These are phyloP conservation scores for Annona squamosa DNA, from an alignment of 164 flowering plant genomes.

Conservation along the genomic window DNA sequence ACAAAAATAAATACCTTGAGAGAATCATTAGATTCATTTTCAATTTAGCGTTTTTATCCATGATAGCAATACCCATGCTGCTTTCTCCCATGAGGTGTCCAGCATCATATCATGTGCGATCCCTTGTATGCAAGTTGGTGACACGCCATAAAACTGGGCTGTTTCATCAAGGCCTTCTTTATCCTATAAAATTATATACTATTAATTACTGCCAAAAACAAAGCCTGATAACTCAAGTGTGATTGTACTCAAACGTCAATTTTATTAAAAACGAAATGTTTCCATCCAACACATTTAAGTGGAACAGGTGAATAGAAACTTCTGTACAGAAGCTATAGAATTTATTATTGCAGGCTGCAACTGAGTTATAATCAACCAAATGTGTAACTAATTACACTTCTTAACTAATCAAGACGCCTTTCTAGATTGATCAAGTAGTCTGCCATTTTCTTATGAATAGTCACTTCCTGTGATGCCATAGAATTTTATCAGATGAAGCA, in stretches of 20 bases:
- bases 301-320: background rate
- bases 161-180: slow-evolving; percentile 27
- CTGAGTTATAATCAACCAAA: background rate
- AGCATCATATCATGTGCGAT: slow-evolving; percentile 81
- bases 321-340: background rate
- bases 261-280: background rate
- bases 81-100: slow-evolving; percentile 78
- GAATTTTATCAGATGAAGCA: too few species aligned
- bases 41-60: slow-evolving; percentile 47
- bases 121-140: slow-evolving; percentile 22
- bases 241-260: background rate
- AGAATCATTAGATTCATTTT: slow-evolving; percentile 5
- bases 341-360: background rate
- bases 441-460: too few species aligned
- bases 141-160: slow-evolving; percentile 27
- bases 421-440: too few species aligned
- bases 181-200: slow-evolving; percentile 20
- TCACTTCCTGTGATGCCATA: too few species aligned
- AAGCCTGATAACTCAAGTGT: background rate
- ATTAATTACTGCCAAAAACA: background rate
- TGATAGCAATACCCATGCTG: slow-evolving; percentile 52
- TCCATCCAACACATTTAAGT: background rate
- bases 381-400: background rate
- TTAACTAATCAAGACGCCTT: background rate
- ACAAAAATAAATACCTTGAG: background rate